These are phyloP conservation scores for Copromyces sp. DNA, from an alignment of 495 filamentous ascomycete genomes.

Conservation along the genomic window DNA sequence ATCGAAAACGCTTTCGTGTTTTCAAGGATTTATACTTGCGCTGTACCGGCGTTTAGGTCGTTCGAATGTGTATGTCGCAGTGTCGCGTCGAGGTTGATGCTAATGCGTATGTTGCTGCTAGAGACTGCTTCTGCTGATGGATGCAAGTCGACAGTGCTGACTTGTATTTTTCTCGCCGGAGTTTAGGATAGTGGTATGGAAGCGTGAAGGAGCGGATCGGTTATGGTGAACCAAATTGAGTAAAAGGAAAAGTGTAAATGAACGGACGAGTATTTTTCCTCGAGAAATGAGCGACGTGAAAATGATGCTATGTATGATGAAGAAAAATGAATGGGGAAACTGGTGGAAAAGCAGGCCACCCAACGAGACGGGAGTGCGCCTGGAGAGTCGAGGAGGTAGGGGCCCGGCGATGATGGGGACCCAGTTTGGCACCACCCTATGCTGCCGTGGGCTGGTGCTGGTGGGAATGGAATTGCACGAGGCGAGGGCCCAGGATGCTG, in stretches of 20 bases:
- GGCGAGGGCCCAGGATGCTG: constrained; percentile 11
- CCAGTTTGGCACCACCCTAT: not conserved
- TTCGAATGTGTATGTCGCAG: constrained; percentile 1
- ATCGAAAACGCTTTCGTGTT: not conserved
- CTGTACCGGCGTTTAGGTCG: constrained; percentile 1
- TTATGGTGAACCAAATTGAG: constrained; percentile 1
- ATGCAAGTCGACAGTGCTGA: constrained; percentile 2
- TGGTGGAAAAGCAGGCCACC: constrained; percentile 2
- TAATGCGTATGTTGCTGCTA: constrained; percentile 1
- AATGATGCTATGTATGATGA: constrained; percentile 19
- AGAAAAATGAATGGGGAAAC: constrained; percentile 9
- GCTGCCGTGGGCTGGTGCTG: not conserved
- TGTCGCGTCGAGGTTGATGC: constrained; percentile 7
- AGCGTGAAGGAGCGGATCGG: constrained; percentile 1
- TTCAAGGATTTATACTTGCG: not conserved
- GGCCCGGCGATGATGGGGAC: not conserved
- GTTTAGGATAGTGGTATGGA: not conserved
- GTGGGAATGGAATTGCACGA: not conserved
- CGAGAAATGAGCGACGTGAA: constrained; percentile 23
- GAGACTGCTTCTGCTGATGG: not conserved
- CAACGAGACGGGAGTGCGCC: not conserved
- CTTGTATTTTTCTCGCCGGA: not conserved
- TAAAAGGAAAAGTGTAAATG: constrained; percentile 13
- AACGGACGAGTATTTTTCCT: constrained; percentile 24
- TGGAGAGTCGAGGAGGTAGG: constrained; percentile 5